Evolutionary conservation across 768 basidiomycete species (phyloP).

Genomic region (Suillus placidus): DNA sequence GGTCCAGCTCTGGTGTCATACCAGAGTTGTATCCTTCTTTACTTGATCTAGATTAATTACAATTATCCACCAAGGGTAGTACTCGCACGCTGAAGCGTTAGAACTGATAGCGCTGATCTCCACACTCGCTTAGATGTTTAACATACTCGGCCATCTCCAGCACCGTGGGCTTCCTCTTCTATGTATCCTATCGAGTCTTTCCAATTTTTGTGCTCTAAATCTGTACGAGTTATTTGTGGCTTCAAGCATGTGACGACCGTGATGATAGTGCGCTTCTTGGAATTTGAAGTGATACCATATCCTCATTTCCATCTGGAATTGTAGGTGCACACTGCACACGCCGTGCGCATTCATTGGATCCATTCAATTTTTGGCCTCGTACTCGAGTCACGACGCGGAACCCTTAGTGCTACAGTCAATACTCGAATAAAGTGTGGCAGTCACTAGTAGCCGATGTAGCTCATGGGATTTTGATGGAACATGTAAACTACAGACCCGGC

Average conservation of each 20-base stretch:
- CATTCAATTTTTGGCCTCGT: neutral
- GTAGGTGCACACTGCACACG: no score
- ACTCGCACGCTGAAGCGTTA: neutral
- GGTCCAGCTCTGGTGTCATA: neutral
- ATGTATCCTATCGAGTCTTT: neutral
- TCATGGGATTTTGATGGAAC: slow-evolving; percentile 1
- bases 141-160: slow-evolving; percentile 7
- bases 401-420: no score
- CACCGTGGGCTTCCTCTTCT: neutral
- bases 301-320: neutral
- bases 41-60: neutral
- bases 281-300: neutral
- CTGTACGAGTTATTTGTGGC: neutral
- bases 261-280: slow-evolving; percentile 1
- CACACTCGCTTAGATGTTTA: neutral
- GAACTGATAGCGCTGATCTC: neutral
- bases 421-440: neutral
- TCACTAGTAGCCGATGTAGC: neutral
- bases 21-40: neutral
- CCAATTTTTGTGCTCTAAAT: neutral
- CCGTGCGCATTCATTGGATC: neutral
- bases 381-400: neutral
- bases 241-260: neutral
- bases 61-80: neutral
- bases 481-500: neutral